These are phyloP conservation scores for Trametes cingulata DNA, from an alignment of 768 basidiomycete species.

Conservation along the genomic window DNA sequence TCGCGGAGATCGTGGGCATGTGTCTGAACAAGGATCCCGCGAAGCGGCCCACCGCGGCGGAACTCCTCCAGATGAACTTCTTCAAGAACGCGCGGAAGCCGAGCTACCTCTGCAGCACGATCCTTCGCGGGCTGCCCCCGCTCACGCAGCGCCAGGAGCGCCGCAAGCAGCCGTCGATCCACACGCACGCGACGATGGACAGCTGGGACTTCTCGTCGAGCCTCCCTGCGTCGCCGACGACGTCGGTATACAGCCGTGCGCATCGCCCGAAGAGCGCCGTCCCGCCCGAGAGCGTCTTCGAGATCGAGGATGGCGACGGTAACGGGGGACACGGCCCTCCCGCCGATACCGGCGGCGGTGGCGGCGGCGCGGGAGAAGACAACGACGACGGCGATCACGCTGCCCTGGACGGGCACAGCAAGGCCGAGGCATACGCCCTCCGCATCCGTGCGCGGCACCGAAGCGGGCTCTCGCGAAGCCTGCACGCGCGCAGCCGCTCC, in stretches of 20 bases:
- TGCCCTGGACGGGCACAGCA: constrained; percentile 13
- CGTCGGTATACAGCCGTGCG: constrained; percentile 25
- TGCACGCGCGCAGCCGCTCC: constrained; percentile 12
- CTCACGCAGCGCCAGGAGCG: constrained; percentile 74
- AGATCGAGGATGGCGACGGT: constrained; percentile 36
- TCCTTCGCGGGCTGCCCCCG: constrained; percentile 76
- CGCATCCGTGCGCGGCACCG: constrained; percentile 22
- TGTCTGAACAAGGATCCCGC: constrained; percentile 87
- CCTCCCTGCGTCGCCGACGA: constrained; percentile 32
- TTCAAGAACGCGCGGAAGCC: constrained; percentile 81
- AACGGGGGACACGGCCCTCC: not conserved
- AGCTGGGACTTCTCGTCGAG: constrained; percentile 80
- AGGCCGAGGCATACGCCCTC: constrained; percentile 26
- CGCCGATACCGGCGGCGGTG: not conserved
- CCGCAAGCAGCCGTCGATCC: constrained; percentile 40
- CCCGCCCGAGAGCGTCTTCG: constrained; percentile 36
- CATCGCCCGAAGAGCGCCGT: constrained; percentile 16
- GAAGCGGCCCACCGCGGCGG: constrained; percentile 73
- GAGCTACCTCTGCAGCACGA: constrained; percentile 71
- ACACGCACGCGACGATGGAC: constrained; percentile 56
- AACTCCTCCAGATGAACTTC: constrained; percentile 77
- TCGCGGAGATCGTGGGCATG: constrained; percentile 80
- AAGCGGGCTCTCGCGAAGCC: not conserved
- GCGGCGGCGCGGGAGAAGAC: not conserved
- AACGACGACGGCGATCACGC: constrained; percentile 8